Evolutionary conservation across 78 protist species (phyloP).

Genomic region (Chrysochromulina parva): DNA sequence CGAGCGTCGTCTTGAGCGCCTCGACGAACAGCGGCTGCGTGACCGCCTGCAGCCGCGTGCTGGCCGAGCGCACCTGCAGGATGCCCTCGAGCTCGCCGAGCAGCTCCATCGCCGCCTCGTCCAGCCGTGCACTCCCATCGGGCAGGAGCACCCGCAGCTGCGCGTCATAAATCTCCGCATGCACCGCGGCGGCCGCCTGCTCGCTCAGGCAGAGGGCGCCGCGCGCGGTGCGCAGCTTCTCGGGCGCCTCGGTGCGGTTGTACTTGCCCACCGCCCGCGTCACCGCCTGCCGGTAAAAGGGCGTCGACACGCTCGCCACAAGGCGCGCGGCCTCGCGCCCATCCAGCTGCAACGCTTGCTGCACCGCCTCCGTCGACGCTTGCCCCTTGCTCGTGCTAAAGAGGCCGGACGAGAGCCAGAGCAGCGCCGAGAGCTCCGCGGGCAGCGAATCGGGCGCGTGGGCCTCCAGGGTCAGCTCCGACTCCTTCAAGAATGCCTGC

Average conservation of each 20-base stretch:
- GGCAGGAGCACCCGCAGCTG: not conserved
- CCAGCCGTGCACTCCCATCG: not conserved
- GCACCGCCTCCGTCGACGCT: not conserved
- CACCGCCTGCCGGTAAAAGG: not conserved
- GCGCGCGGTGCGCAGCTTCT: not conserved
- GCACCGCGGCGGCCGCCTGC: not conserved
- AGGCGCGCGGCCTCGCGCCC: not conserved
- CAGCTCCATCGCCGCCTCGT: not conserved
- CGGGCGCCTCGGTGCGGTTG: conserved; percentile 19
- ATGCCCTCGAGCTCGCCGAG: not conserved
- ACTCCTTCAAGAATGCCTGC: too few species aligned
- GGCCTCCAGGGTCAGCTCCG: not conserved
- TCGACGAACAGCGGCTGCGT: not conserved
- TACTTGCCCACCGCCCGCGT: not conserved
- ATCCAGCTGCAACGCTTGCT: not conserved
- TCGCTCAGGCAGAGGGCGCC: not conserved
- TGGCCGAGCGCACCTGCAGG: not conserved
- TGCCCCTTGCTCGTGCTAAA: not conserved
- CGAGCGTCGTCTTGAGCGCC: not conserved
- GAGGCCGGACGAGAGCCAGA: not conserved
- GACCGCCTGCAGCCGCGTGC: not conserved
- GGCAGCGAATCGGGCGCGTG: not conserved
- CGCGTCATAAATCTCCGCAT: not conserved
- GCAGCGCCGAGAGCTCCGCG: not conserved
- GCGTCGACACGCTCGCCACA: not conserved